A percentile compares a stretch with the other conserved stretches of the same genome.
phyloP scores from a whole-genome alignment of 306 rosid genomes.

The Mimosa pudica region DNA sequence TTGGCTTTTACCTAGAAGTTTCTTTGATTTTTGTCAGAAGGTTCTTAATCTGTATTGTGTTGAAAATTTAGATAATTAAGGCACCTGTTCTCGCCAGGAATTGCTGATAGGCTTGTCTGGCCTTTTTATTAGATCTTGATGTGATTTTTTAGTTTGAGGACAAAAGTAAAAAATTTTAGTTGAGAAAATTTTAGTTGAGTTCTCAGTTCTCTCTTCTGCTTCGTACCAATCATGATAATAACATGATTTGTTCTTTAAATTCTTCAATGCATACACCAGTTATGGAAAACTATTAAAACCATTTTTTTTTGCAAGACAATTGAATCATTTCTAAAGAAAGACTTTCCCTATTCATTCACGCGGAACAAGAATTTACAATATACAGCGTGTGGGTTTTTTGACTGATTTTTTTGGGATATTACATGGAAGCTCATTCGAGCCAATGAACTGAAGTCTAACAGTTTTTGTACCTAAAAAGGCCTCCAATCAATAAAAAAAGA shows the following conservation, averaged over 20 bases:
- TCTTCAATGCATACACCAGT: no score
- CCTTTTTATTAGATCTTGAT: not conserved
- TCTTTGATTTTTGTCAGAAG: not conserved
- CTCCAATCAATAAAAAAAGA: conserved; percentile 4
- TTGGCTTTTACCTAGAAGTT: not conserved
- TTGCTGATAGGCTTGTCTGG: not conserved
- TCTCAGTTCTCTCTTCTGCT: not conserved
- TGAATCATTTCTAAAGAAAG: not conserved
- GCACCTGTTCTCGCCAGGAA: not conserved
- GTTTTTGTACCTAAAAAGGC: not conserved
- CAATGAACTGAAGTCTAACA: conserved; percentile 8
- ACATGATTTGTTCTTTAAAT: not conserved
- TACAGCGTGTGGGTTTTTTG: not conserved
- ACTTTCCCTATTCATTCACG: not conserved
- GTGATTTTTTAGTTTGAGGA: not conserved
- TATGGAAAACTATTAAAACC: no score
- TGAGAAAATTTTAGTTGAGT: not conserved
- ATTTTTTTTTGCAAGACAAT: no score
- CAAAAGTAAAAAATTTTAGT: not conserved
- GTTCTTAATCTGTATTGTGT: not conserved
- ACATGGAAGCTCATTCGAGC: conserved; percentile 14
- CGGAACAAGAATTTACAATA: conserved; percentile 28
- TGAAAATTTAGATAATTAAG: not conserved
- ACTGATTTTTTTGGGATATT: not conserved
- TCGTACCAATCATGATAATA: not conserved